Evolutionary conservation across 768 basidiomycete genomes (phyloP).

Genomic region (Podaxis pistillaris): DNA sequence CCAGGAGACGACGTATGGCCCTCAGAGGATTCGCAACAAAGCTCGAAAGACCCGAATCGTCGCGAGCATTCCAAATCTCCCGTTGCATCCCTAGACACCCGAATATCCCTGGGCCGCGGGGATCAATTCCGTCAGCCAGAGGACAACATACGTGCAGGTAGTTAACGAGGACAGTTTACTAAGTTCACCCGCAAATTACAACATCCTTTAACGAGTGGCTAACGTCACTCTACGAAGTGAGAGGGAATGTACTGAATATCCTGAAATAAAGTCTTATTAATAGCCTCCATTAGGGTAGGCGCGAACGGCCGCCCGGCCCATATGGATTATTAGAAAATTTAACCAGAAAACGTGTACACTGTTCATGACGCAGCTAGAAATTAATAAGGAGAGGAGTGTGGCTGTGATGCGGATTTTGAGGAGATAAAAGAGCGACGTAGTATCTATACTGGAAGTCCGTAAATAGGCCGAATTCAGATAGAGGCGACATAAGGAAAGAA

Average conservation of each 20-base stretch:
- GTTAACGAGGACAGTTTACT: too few species aligned
- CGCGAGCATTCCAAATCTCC: background rate
- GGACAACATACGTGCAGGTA: too few species aligned
- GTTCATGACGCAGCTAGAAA: background rate
- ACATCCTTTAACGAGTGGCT: background rate
- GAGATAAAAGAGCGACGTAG: constrained; percentile 2
- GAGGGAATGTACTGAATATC: background rate
- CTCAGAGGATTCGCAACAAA: background rate
- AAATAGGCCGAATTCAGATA: background rate
- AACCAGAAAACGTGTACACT: background rate
- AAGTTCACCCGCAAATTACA: too few species aligned
- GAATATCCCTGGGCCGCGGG: background rate
- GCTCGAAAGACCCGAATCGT: background rate
- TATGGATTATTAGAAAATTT: background rate
- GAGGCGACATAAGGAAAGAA: background rate
- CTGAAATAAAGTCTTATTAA: background rate
- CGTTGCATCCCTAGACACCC: background rate
- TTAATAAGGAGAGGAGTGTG: background rate
- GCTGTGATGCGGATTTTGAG: background rate
- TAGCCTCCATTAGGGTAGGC: background rate
- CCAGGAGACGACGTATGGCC: background rate
- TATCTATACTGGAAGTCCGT: constrained; percentile 1
- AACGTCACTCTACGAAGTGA: too few species aligned
- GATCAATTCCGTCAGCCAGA: too few species aligned
- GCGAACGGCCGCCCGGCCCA: background rate